These are phyloP conservation scores for Puccinia sorghi DNA, from an alignment of 1,284 basidiomycete species.

Conservation along the genomic window DNA sequence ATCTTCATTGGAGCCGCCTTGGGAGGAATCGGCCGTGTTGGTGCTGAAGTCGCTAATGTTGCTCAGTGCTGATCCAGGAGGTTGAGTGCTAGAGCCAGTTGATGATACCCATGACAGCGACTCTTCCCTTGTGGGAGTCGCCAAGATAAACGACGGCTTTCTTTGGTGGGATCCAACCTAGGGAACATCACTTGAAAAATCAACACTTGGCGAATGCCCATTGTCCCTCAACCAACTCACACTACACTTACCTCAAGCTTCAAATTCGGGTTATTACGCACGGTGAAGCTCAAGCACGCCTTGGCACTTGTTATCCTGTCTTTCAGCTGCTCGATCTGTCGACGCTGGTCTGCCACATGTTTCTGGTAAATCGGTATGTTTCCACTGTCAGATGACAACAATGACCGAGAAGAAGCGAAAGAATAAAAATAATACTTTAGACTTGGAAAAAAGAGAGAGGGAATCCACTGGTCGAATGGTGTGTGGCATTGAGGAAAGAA, in stretches of 20 bases:
- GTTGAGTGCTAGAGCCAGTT: not conserved
- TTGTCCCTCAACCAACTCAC: not conserved
- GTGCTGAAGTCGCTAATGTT: conserved; percentile 26
- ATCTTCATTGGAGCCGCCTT: conserved; percentile 20
- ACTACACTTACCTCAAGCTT: conserved; percentile 16
- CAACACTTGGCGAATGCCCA: not conserved
- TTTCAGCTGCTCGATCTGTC: conserved; percentile 34
- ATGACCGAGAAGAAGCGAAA: conserved; percentile 4
- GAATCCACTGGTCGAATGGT: not conserved
- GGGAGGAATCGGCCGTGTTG: conserved; percentile 31
- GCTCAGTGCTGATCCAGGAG: conserved; percentile 42
- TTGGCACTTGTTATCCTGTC: conserved; percentile 28
- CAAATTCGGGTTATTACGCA: conserved; percentile 17
- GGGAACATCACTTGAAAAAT: not conserved
- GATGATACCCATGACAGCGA: conserved; percentile 9
- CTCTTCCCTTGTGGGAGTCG: not conserved
- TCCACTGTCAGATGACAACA: conserved; percentile 27
- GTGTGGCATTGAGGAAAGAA: not conserved
- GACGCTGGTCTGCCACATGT: conserved; percentile 34
- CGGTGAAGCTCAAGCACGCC: not conserved
- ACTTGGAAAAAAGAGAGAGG: not conserved
- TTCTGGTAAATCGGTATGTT: conserved; percentile 41
- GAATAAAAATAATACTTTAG: not conserved
- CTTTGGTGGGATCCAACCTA: conserved; percentile 2
- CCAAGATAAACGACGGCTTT: conserved; percentile 3